phyloP scores from a whole-genome alignment of 2,329 filamentous ascomycete species.

The Stagonosporopsis cucurbitacearum region DNA sequence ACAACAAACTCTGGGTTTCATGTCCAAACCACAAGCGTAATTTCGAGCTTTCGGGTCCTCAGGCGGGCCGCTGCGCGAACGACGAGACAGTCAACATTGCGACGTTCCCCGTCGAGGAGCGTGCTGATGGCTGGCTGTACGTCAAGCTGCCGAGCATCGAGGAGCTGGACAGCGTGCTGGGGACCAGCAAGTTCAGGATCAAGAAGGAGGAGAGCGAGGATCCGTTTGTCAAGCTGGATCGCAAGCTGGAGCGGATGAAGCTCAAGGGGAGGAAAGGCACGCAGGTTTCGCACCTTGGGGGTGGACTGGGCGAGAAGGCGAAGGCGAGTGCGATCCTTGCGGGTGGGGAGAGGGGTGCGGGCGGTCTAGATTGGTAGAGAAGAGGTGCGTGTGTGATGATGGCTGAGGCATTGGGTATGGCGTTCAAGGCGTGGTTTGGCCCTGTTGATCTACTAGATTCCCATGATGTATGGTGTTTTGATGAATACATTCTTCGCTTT shows the following conservation, averaged over 20 bases:
- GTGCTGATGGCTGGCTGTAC: constrained; percentile 79
- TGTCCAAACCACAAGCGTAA: constrained; percentile 92
- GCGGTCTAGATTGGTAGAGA: constrained; percentile 54
- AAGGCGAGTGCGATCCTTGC: constrained; percentile 55
- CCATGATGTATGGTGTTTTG: too few species aligned
- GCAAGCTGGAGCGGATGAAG: constrained; percentile 56
- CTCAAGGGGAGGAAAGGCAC: constrained; percentile 61
- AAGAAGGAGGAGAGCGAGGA: constrained; percentile 70
- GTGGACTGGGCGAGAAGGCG: constrained; percentile 52
- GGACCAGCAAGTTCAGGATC: constrained; percentile 80
- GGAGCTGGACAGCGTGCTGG: constrained; percentile 79
- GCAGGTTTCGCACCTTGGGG: constrained; percentile 53
- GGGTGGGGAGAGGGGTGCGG: constrained; percentile 53
- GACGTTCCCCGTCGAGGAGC: constrained; percentile 77
- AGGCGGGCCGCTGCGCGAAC: constrained; percentile 74
- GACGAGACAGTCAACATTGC: constrained; percentile 80
- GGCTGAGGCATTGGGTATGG: background rate
- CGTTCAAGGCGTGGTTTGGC: too few species aligned
- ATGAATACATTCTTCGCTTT: too few species aligned
- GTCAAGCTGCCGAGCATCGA: constrained; percentile 79
- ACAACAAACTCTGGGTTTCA: constrained; percentile 77
- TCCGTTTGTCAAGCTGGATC: constrained; percentile 64
- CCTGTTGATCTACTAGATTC: too few species aligned
- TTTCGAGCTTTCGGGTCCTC: constrained; percentile 72
- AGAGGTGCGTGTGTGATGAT: background rate